Evolutionary conservation across 306 rosid genomes (phyloP).

Genomic region (Trifolium subterraneum): DNA sequence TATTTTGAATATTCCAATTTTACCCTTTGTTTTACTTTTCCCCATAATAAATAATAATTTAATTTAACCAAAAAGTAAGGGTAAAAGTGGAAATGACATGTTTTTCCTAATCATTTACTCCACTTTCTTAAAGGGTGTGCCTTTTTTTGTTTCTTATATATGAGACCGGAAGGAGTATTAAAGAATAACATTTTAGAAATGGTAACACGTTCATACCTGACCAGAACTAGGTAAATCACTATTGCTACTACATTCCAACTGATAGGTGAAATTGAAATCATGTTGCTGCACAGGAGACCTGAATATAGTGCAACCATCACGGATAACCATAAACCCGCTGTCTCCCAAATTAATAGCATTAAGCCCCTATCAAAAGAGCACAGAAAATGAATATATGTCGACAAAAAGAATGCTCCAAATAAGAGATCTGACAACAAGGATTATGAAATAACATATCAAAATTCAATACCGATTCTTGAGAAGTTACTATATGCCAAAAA

Average conservation of each 20-base stretch:
- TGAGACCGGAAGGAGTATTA: no score
- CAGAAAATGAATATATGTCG: slow-evolving; percentile 35
- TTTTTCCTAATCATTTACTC: no score
- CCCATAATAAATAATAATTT: no score
- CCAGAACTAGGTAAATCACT: slow-evolving; percentile 99
- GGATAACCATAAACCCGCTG: slow-evolving; percentile 95
- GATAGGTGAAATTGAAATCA: slow-evolving; percentile 95
- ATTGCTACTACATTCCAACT: slow-evolving; percentile 73
- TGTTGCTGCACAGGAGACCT: slow-evolving; percentile 98
- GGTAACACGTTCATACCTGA: slow-evolving; percentile 59
- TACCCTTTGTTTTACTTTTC: no score
- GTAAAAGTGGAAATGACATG: no score
- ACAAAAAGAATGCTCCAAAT: slow-evolving; percentile 26
- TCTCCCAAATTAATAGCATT: slow-evolving; percentile 96
- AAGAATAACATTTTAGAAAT: background rate
- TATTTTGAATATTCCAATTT: no score
- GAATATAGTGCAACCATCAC: slow-evolving; percentile 90
- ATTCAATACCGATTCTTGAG: slow-evolving; percentile 16
- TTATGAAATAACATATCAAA: slow-evolving; percentile 26
- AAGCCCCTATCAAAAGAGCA: slow-evolving; percentile 66
- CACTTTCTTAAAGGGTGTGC: no score
- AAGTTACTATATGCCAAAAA: slow-evolving; percentile 1
- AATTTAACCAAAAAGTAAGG: no score
- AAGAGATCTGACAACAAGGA: slow-evolving; percentile 2
- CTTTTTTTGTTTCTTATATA: no score